These are phyloP conservation scores for Scorias spongiosa DNA, from an alignment of 2,329 filamentous ascomycete genomes.

Conservation along the genomic window DNA sequence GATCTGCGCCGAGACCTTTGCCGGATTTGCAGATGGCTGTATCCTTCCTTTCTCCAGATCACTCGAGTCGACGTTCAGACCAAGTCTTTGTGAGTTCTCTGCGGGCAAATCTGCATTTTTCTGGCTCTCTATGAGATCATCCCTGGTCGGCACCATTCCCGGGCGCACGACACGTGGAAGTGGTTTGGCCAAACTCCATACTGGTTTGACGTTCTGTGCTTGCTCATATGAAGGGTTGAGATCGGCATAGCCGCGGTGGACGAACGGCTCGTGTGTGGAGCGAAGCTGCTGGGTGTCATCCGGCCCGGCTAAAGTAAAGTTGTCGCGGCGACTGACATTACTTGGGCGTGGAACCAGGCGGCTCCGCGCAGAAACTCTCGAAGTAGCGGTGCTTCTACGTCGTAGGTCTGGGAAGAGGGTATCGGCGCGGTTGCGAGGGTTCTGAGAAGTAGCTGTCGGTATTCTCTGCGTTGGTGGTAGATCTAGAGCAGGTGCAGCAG, in stretches of 20 bases:
- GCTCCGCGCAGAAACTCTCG: not conserved
- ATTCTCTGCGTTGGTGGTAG: not conserved
- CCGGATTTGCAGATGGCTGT: slow-evolving; percentile 21
- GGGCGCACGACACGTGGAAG: slow-evolving; percentile 38
- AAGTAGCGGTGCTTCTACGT: not conserved
- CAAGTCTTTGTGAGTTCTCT: slow-evolving; percentile 13
- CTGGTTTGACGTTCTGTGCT: slow-evolving; percentile 31
- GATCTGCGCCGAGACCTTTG: slow-evolving; percentile 29
- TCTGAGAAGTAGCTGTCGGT: not conserved
- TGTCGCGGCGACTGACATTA: not conserved
- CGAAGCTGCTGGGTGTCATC: slow-evolving; percentile 8
- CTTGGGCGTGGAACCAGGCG: not conserved
- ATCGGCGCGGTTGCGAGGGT: not conserved
- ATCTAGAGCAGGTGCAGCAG: not conserved
- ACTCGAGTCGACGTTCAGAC: slow-evolving; percentile 26
- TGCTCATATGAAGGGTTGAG: slow-evolving; percentile 42
- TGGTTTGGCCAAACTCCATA: slow-evolving; percentile 40
- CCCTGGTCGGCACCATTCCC: slow-evolving; percentile 34
- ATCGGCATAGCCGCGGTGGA: slow-evolving; percentile 39
- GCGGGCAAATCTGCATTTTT: slow-evolving; percentile 9
- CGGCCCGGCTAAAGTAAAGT: slow-evolving; percentile 8
- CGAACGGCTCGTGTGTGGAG: slow-evolving; percentile 14
- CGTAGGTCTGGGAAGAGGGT: not conserved
- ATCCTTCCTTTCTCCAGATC: slow-evolving; percentile 30
- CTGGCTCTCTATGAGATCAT: slow-evolving; percentile 19